phyloP scores from a whole-genome alignment of 441 rosid species.

The Manihot esculenta region DNA sequence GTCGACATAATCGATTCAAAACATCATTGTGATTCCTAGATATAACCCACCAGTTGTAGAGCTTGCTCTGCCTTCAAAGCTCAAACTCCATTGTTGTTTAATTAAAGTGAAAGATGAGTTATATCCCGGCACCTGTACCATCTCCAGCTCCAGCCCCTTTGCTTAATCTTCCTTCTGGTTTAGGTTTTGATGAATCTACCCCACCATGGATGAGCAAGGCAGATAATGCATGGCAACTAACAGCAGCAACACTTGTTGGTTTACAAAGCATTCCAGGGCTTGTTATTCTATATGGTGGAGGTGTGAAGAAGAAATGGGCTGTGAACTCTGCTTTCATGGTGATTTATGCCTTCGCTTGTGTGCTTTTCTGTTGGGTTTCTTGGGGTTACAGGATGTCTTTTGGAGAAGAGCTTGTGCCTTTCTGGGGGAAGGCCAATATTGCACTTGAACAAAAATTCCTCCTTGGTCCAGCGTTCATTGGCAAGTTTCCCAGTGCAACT shows the following conservation, averaged over 20 bases:
- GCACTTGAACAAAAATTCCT: slow-evolving; percentile 33
- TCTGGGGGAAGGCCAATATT: slow-evolving; percentile 39
- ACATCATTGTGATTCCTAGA: neutral
- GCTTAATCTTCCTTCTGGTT: slow-evolving; percentile 29
- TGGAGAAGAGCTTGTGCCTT: slow-evolving; percentile 24
- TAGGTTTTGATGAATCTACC: slow-evolving; percentile 27
- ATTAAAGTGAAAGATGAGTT: slow-evolving; percentile 15
- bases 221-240: slow-evolving; percentile 62
- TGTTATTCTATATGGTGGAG: slow-evolving; percentile 50
- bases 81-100: neutral
- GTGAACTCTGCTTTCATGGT: slow-evolving; percentile 63
- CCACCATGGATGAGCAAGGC: slow-evolving; percentile 56
- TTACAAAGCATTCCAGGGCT: slow-evolving; percentile 55
- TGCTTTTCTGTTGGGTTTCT: slow-evolving; percentile 49
- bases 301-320: slow-evolving; percentile 62
- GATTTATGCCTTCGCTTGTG: slow-evolving; percentile 53
- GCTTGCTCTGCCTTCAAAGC: too few species aligned
- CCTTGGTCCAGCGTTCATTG: slow-evolving; percentile 23
- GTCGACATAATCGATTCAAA: slow-evolving; percentile 32
- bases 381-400: slow-evolving; percentile 60
- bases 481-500: slow-evolving; percentile 42
- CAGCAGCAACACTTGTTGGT: slow-evolving; percentile 53
- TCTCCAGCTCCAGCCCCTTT: slow-evolving; percentile 12
- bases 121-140: neutral
- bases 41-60: neutral